Conservation (phyloP, 1,139 yeast genomes). For the Zygosaccharomyces sapae region DNA sequence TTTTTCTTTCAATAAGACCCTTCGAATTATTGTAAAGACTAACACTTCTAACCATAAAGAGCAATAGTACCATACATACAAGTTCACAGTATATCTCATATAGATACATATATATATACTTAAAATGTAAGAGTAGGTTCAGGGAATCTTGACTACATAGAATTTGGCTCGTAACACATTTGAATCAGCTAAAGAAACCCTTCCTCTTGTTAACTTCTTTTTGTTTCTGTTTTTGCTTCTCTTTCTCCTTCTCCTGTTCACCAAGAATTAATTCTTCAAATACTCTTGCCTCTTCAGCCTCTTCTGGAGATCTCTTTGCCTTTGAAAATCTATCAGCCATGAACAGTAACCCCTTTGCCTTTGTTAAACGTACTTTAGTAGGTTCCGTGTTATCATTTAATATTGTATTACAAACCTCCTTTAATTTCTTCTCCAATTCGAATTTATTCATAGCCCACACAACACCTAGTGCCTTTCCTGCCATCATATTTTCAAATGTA, state of each 20-base stretch:
- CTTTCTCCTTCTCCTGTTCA: constrained; percentile 47
- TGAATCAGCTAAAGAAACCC: constrained; percentile 1
- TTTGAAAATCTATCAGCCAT: constrained; percentile 55
- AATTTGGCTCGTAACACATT: not conserved
- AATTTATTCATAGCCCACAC: constrained; percentile 79
- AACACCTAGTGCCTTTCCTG: constrained; percentile 70
- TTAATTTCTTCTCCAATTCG: constrained; percentile 64
- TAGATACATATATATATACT: not conserved
- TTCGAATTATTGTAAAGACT: not conserved
- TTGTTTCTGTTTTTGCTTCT: constrained; percentile 15
- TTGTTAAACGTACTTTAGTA: constrained; percentile 47
- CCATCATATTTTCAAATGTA: constrained; percentile 60
- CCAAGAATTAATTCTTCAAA: constrained; percentile 65
- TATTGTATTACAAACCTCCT: constrained; percentile 59
- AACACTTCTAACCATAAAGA: not conserved
- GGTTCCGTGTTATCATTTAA: constrained; percentile 53
- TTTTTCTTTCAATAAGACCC: not conserved
- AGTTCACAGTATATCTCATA: not conserved
- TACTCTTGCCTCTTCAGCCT: constrained; percentile 68
- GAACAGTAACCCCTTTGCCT: constrained; percentile 57
- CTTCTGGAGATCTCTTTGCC: constrained; percentile 61
- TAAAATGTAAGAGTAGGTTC: not conserved
- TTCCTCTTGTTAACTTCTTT: not conserved
- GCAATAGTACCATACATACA: not conserved
- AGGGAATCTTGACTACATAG: not conserved